These are phyloP conservation scores for Oryza meridionalis DNA, from an alignment of 176 grass and related monocot genomes.

Conservation along the genomic window DNA sequence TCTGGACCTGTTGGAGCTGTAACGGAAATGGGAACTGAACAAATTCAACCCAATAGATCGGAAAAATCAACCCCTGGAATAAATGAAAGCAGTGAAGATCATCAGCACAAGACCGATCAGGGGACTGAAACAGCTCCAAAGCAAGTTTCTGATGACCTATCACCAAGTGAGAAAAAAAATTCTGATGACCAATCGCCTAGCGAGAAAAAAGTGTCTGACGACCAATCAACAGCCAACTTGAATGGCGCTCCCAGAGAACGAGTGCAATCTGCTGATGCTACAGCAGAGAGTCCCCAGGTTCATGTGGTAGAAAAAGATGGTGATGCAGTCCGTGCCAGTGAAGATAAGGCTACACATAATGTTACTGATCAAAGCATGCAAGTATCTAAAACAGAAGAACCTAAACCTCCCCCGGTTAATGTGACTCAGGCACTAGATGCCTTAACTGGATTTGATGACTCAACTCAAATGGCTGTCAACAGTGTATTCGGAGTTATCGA, in stretches of 20 bases:
- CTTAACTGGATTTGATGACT: slow-evolving; percentile 97
- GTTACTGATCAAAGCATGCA: slow-evolving; percentile 54
- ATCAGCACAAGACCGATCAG: slow-evolving; percentile 35
- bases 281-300: slow-evolving; percentile 44
- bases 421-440: slow-evolving; percentile 87
- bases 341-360: slow-evolving; percentile 56
- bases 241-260: slow-evolving; percentile 33
- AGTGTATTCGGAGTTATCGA: slow-evolving; percentile 95
- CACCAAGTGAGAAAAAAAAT: neutral
- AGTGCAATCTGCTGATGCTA: slow-evolving; percentile 44
- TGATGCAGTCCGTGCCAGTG: slow-evolving; percentile 45
- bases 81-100: slow-evolving; percentile 46
- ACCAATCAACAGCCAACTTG: slow-evolving; percentile 48
- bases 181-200: neutral
- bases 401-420: slow-evolving; percentile 57
- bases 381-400: slow-evolving; percentile 59
- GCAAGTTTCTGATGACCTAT: slow-evolving; percentile 52
- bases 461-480: slow-evolving; percentile 93
- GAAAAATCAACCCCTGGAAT: slow-evolving; percentile 42
- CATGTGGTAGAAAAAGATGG: slow-evolving; percentile 46
- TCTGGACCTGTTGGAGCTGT: slow-evolving; percentile 47
- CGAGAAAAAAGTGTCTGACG: slow-evolving; percentile 37
- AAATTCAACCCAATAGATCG: slow-evolving; percentile 44
- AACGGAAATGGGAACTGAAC: slow-evolving; percentile 47
- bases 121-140: slow-evolving; percentile 38